Percentiles rank a stretch among this genome's conserved stretches.
Conservation (phyloP, 192 early-diverging fungal species). For the Backusella macrospora region DNA sequence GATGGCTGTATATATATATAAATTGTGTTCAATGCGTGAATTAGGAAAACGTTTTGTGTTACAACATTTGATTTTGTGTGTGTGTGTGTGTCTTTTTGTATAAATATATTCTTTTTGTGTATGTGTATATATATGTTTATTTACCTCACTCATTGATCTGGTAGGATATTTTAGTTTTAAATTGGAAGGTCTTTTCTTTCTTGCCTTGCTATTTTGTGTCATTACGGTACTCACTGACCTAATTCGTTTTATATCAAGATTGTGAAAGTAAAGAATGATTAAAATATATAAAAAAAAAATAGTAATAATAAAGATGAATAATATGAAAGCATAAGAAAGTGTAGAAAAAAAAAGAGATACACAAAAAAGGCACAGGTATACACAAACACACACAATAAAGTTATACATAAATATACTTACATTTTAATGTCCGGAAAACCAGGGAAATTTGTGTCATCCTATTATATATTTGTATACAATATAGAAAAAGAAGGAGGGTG, state of each 20-base stretch:
- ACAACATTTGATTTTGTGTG: too few species aligned
- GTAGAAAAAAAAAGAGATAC: background rate
- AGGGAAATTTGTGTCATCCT: slow-evolving; percentile 4
- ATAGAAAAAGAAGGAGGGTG: too few species aligned
- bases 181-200: slow-evolving; percentile 1
- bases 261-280: too few species aligned
- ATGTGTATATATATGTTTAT: slow-evolving; percentile 10
- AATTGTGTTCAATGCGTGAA: too few species aligned
- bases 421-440: slow-evolving; percentile 2
- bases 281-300: too few species aligned
- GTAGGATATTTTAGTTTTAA: slow-evolving; percentile 8
- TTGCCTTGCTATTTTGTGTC: background rate
- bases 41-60: too few species aligned
- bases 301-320: background rate
- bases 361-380: background rate
- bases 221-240: background rate
- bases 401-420: background rate
- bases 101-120: background rate
- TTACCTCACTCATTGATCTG: slow-evolving; percentile 15
- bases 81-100: too few species aligned
- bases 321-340: background rate
- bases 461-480: background rate
- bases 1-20: background rate
- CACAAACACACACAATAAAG: background rate
- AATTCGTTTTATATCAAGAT: background rate